A percentile compares a stretch with the other conserved stretches of the same genome.
phyloP scores from a whole-genome alignment of 1,139 yeast genomes.

The Zygoascus sp. region DNA sequence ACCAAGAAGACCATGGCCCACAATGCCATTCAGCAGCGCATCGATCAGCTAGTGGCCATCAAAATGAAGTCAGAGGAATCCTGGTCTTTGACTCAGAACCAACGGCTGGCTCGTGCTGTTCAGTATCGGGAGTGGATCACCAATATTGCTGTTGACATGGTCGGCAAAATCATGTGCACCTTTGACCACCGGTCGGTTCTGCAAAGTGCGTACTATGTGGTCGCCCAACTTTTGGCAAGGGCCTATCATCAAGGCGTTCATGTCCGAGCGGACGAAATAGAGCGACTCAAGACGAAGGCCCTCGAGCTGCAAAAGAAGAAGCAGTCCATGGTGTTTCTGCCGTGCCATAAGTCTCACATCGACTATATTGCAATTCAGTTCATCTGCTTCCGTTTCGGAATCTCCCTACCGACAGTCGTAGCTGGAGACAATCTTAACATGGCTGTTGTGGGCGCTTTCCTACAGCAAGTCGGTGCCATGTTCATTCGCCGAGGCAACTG shows the following conservation, averaged over 20 bases:
- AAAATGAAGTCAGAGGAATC: conserved; percentile 30
- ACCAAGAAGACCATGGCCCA: conserved; percentile 31
- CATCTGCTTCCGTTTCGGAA: conserved; percentile 52
- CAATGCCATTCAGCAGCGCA: conserved; percentile 30
- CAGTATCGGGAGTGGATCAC: conserved; percentile 32
- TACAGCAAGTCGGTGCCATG: conserved; percentile 41
- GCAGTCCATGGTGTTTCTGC: conserved; percentile 39
- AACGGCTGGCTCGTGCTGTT: conserved; percentile 26
- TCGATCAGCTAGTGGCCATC: conserved; percentile 32
- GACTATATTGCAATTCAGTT: conserved; percentile 62
- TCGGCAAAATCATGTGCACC: conserved; percentile 35
- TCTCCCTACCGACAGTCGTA: conserved; percentile 56
- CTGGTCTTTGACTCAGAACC: conserved; percentile 21
- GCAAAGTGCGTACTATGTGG: conserved; percentile 36
- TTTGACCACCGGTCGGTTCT: conserved; percentile 34
- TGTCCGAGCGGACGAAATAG: conserved; percentile 35
- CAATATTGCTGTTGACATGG: conserved; percentile 31
- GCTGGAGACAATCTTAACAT: conserved; percentile 69
- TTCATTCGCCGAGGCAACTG: conserved; percentile 42
- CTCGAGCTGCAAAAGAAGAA: conserved; percentile 34
- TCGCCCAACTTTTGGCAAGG: conserved; percentile 38
- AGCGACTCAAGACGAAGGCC: conserved; percentile 35
- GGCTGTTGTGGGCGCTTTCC: conserved; percentile 49
- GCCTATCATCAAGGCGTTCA: conserved; percentile 44
- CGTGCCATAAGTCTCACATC: conserved; percentile 60